Evolutionary conservation across 2,329 filamentous ascomycete species (phyloP).

Genomic region (Harringtonia lauricola): DNA sequence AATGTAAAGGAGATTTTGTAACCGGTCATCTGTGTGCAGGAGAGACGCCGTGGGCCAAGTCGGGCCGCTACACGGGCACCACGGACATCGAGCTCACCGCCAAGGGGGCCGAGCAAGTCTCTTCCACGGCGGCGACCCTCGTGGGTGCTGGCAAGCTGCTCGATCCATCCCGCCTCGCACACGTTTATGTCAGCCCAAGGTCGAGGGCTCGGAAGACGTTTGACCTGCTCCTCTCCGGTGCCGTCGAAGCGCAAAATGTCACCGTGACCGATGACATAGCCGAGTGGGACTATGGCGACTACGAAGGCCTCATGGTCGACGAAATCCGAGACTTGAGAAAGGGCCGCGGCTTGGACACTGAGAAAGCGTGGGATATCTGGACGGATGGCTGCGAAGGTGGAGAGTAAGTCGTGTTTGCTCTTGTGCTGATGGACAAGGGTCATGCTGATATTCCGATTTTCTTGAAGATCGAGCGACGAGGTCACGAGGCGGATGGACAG

Average conservation of each 20-base stretch:
- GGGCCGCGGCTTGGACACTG: slow-evolving; percentile 33
- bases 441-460: not conserved
- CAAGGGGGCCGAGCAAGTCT: slow-evolving; percentile 31
- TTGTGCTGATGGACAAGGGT: not conserved
- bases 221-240: slow-evolving; percentile 26
- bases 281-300: slow-evolving; percentile 54
- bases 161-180: slow-evolving; percentile 33
- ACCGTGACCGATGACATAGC: slow-evolving; percentile 37
- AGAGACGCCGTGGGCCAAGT: slow-evolving; percentile 33
- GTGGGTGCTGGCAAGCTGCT: slow-evolving; percentile 39
- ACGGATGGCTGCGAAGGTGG: slow-evolving; percentile 45
- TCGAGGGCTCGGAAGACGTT: slow-evolving; percentile 36
- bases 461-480: slow-evolving; percentile 18
- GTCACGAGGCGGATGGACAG: slow-evolving; percentile 28
- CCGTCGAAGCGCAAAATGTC: slow-evolving; percentile 20
- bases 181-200: slow-evolving; percentile 38
- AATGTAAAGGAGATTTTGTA: not conserved
- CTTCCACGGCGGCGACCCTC: slow-evolving; percentile 28
- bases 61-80: slow-evolving; percentile 32
- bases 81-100: slow-evolving; percentile 31
- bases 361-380: slow-evolving; percentile 46
- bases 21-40: slow-evolving; percentile 5
- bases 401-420: slow-evolving; percentile 26
- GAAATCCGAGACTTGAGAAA: slow-evolving; percentile 36
- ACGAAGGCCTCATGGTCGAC: slow-evolving; percentile 44